Evolutionary conservation across 805 yeast species (phyloP).

Genomic region (Saturnispora kantuleensis): DNA sequence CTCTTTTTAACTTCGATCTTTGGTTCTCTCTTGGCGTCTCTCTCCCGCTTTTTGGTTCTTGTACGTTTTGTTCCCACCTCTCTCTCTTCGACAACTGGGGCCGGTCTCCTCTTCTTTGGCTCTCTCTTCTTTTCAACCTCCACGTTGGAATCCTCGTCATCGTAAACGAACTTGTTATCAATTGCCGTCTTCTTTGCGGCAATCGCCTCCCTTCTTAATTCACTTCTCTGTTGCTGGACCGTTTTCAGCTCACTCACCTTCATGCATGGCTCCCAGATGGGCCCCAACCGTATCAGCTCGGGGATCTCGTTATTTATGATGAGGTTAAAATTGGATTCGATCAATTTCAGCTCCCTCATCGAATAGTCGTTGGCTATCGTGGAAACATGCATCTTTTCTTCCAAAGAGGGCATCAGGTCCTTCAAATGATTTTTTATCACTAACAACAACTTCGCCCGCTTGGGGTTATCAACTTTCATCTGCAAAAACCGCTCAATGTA

Average conservation of each 20-base stretch:
- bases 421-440: conserved; percentile 37
- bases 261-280: conserved; percentile 86
- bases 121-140: conserved; percentile 9
- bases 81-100: too few species aligned
- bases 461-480: conserved; percentile 29
- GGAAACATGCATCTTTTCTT: conserved; percentile 96
- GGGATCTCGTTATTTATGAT: conserved; percentile 73
- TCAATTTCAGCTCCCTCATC: conserved; percentile 54
- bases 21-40: conserved; percentile 1
- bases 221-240: conserved; percentile 70
- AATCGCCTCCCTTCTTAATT: conserved; percentile 79
- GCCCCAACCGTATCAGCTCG: conserved; percentile 64
- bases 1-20: background rate
- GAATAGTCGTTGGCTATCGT: conserved; percentile 79
- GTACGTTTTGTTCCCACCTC: too few species aligned
- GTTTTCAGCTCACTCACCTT: conserved; percentile 47
- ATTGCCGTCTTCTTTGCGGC: conserved; percentile 58
- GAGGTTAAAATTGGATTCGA: conserved; percentile 76
- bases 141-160: conserved; percentile 10
- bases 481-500: conserved; percentile 41
- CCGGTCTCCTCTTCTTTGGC: conserved; percentile 8
- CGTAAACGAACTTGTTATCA: conserved; percentile 16
- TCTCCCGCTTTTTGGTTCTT: conserved; percentile 4
- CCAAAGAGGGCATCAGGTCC: conserved; percentile 83
- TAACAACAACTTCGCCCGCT: conserved; percentile 29